Evolutionary conservation across 345 rosid species (phyloP), one percentile per base, ranked within the genome.

Genomic region (Reutealis trisperma): DNA sequence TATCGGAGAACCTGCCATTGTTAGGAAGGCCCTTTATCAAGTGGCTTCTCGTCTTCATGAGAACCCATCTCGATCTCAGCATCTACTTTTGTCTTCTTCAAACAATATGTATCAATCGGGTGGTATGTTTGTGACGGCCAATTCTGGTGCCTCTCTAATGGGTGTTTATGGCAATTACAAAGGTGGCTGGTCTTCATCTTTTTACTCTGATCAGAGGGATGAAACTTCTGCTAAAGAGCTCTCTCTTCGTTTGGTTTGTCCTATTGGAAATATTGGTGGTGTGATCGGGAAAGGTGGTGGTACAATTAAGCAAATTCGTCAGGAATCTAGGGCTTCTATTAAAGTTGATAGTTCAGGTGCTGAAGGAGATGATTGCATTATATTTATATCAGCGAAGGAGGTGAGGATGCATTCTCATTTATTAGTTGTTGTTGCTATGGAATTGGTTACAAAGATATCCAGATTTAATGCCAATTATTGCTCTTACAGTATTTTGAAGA

Each of bases 281-380:
- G 84, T 81, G 47, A 81, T 81, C 68, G 84, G 84, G 25, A 81
- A 81, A 73, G 81, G 78, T 51, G 84, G 84, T 69, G 75, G 67
- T 25, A 73, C 73, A 19, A 77, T 81, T 44, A 81, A 77, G 61
- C 84, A 81, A 70, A 81, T 81, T 67, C 78, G 84, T 14, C 84
- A 77, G 81, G 84, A 81, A 54, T 77, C 84, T 32, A 77, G 84
- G 74, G 84, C 84, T 32, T 60, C 71, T 41, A 81, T 81, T 37
- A 81, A 81, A 81, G 84, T 81, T 68, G 84, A 81, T 70, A 81
- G 84, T 74, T 74, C 84, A 30, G 63, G 72, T 34, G 81, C 81
- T 77, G 84, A 81, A 73, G 84, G 84, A 45, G 81, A 81, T 74
- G 84, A 81, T 70, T 81, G 84, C 45, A 77, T 81, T 55, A 77